Percentiles rank a stretch among this genome's conserved stretches.
Conservation (phyloP, 1,284 basidiomycete species). For the Pascua sp. region DNA sequence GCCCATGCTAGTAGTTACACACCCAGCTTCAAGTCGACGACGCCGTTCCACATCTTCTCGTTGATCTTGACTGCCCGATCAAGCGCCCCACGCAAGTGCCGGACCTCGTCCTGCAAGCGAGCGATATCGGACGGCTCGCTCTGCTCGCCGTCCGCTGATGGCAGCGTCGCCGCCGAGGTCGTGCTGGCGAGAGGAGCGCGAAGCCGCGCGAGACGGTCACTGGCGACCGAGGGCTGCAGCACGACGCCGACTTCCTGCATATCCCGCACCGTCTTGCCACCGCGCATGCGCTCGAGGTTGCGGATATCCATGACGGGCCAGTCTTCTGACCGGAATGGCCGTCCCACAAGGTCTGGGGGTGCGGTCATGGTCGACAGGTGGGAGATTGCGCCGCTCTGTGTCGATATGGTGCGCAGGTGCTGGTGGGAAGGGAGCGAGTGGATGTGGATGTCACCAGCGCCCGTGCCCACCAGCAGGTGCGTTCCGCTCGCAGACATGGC, state of each 20-base stretch:
- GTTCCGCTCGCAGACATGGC: slow-evolving; percentile 70
- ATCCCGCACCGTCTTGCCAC: slow-evolving; percentile 31
- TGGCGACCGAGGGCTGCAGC: slow-evolving; percentile 12
- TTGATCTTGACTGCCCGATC: slow-evolving; percentile 78
- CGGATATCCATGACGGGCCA: slow-evolving; percentile 47
- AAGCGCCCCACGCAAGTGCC: slow-evolving; percentile 62
- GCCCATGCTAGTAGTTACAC: background rate
- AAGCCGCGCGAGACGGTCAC: background rate
- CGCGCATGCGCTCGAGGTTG: slow-evolving; percentile 44
- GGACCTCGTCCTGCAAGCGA: slow-evolving; percentile 69
- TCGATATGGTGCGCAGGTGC: slow-evolving; percentile 69
- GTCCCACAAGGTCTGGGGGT: slow-evolving; percentile 73
- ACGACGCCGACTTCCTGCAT: slow-evolving; percentile 34
- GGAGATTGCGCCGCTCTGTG: slow-evolving; percentile 68
- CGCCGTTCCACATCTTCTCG: slow-evolving; percentile 81
- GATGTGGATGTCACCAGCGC: slow-evolving; percentile 68
- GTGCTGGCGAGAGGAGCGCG: background rate
- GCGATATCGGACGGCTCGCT: slow-evolving; percentile 42
- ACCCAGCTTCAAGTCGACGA: slow-evolving; percentile 49
- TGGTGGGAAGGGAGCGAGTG: slow-evolving; percentile 90
- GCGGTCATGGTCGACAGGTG: slow-evolving; percentile 70
- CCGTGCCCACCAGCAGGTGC: slow-evolving; percentile 70
- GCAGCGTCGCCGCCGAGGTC: background rate
- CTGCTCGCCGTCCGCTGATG: background rate
- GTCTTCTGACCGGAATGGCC: slow-evolving; percentile 2